These are phyloP conservation scores for Coniochaeta sp. DNA, from an alignment of 2,329 filamentous ascomycete species.

Conservation along the genomic window DNA sequence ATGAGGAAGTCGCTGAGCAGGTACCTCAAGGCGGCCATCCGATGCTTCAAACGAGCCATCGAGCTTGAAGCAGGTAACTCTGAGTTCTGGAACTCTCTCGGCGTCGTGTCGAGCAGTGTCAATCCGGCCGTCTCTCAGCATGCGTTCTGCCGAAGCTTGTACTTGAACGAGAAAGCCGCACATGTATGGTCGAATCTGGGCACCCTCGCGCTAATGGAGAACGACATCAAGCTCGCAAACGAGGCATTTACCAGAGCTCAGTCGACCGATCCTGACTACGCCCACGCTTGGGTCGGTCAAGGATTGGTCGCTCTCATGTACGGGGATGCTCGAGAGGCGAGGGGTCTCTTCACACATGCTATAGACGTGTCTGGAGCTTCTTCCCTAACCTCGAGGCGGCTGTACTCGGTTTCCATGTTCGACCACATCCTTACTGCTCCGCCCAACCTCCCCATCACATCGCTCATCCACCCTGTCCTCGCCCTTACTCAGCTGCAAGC, in stretches of 20 bases:
- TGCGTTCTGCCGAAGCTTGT: constrained; percentile 84
- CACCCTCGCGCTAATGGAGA: constrained; percentile 74
- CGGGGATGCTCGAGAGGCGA: constrained; percentile 69
- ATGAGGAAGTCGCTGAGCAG: constrained; percentile 51
- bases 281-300: constrained; percentile 90
- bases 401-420: constrained; percentile 76
- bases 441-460: constrained; percentile 42
- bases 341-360: constrained; percentile 83
- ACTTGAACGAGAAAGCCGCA: constrained; percentile 81
- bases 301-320: constrained; percentile 73
- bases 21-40: constrained; percentile 74
- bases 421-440: constrained; percentile 64
- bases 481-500: constrained; percentile 74
- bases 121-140: constrained; percentile 89
- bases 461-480: constrained; percentile 79
- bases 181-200: constrained; percentile 88
- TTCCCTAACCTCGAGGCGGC: constrained; percentile 62
- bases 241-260: constrained; percentile 85
- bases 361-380: constrained; percentile 85
- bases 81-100: constrained; percentile 96
- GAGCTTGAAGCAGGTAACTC: constrained; percentile 90
- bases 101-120: constrained; percentile 79
- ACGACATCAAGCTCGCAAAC: constrained; percentile 79
- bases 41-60: constrained; percentile 91
- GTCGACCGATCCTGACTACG: constrained; percentile 88